Percentiles rank a stretch among this genome's conserved stretches.
Conservation (phyloP, 306 rosid species). For the Rosa multiflora region DNA sequence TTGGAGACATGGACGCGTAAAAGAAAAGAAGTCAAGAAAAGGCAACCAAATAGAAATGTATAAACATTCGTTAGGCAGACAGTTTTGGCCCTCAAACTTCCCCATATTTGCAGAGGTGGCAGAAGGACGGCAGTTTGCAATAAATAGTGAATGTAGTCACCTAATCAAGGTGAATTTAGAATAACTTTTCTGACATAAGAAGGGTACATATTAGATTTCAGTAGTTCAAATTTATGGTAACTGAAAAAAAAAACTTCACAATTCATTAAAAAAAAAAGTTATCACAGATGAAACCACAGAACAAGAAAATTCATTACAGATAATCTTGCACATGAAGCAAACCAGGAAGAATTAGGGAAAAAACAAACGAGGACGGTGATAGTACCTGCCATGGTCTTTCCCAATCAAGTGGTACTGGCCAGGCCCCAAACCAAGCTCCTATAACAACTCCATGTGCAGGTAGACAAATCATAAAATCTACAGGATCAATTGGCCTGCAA, state of each 20-base stretch:
- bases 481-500: constrained; percentile 58
- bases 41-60: background rate
- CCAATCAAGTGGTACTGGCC: constrained; percentile 99
- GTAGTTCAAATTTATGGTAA: background rate
- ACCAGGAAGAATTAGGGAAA: background rate
- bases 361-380: background rate
- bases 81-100: background rate
- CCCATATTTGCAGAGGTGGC: background rate
- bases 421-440: constrained; percentile 97
- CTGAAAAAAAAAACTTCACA: background rate
- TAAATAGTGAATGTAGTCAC: background rate
- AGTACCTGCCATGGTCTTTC: constrained; percentile 94
- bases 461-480: constrained; percentile 70
- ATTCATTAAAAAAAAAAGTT: background rate
- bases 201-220: background rate
- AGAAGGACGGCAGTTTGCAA: background rate
- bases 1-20: background rate
- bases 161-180: background rate
- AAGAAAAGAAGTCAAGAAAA: background rate
- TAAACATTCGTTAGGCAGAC: background rate
- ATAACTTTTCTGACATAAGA: background rate
- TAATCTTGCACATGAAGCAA: background rate
- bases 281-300: background rate
- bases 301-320: background rate
- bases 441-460: constrained; percentile 88